phyloP scores from a whole-genome alignment of 2,329 filamentous ascomycete species.

The Aspergillus brasiliensis region DNA sequence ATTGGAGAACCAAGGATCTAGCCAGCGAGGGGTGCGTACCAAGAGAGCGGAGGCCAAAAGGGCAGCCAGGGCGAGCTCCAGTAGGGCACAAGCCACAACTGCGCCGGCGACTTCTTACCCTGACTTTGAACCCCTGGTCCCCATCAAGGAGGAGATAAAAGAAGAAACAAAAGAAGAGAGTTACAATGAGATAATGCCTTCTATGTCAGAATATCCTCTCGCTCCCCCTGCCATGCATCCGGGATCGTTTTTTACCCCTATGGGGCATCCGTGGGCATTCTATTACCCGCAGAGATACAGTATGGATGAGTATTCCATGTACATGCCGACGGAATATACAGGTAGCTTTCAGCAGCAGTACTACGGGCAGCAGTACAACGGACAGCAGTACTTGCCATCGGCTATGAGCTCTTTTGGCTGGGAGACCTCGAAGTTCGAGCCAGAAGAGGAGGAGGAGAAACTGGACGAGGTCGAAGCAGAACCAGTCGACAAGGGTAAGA shows the following conservation, averaged over 20 bases:
- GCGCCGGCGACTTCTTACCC: conserved; percentile 1
- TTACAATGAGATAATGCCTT: conserved; percentile 10
- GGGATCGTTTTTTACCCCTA: no score
- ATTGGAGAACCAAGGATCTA: conserved; percentile 49
- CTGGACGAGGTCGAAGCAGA: background rate
- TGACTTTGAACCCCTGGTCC: background rate
- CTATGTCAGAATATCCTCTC: conserved; percentile 17
- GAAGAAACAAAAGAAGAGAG: conserved; percentile 26
- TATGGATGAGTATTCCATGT: no score
- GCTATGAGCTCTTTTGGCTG: conserved; percentile 11
- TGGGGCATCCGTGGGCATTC: background rate
- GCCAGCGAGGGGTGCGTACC: conserved; percentile 20
- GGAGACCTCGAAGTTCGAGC: conserved; percentile 29
- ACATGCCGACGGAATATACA: no score
- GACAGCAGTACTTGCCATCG: no score
- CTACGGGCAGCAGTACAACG: no score
- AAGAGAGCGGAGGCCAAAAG: conserved; percentile 31
- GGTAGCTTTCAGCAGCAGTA: no score
- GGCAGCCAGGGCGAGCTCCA: conserved; percentile 17
- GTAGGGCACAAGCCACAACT: conserved; percentile 18
- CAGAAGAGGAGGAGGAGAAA: conserved; percentile 22
- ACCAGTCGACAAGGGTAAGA: background rate
- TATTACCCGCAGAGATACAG: conserved; percentile 6
- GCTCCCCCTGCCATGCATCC: conserved; percentile 9
- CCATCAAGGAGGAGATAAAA: no score